Conservation (phyloP, 2,329 filamentous ascomycete species). For the Aspergillus tubingensis region DNA sequence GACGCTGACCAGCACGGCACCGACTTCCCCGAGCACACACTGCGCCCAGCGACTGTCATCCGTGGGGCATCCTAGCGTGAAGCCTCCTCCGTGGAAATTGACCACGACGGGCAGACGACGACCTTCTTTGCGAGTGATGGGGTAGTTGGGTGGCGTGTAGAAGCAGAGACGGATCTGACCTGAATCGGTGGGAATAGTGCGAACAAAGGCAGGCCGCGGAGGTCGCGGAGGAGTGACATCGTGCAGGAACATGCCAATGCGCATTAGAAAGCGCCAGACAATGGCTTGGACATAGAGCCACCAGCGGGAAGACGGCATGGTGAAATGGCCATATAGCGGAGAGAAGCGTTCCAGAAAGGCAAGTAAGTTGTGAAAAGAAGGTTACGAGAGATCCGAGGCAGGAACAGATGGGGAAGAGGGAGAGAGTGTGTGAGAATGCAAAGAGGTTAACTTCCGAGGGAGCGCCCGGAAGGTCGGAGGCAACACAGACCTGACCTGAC, state of each 20-base stretch:
- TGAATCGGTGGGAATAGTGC: slow-evolving; percentile 55
- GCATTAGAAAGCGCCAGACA: slow-evolving; percentile 69
- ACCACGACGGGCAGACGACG: slow-evolving; percentile 59
- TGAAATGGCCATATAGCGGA: slow-evolving; percentile 1
- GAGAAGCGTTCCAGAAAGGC: neutral
- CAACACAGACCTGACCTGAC: neutral
- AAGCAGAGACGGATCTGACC: slow-evolving; percentile 58
- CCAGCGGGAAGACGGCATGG: slow-evolving; percentile 52
- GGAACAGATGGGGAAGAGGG: neutral
- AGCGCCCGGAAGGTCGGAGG: neutral
- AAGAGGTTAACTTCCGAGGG: neutral
- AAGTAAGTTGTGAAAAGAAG: no score
- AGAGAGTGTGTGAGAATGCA: neutral
- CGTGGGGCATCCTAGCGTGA: slow-evolving; percentile 60
- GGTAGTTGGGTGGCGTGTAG: slow-evolving; percentile 57
- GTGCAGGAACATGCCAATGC: slow-evolving; percentile 69
- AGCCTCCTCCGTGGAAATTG: slow-evolving; percentile 67
- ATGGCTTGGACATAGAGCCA: slow-evolving; percentile 64
- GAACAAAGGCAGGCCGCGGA: slow-evolving; percentile 61
- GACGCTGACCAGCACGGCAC: slow-evolving; percentile 62
- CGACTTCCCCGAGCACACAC: slow-evolving; percentile 56
- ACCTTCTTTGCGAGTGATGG: slow-evolving; percentile 34
- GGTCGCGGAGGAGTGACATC: slow-evolving; percentile 62
- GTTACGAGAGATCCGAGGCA: neutral
- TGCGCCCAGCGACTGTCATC: slow-evolving; percentile 64